Evolutionary conservation across 176 grass and related monocot species (phyloP).

Genomic region (Areca catechu): DNA sequence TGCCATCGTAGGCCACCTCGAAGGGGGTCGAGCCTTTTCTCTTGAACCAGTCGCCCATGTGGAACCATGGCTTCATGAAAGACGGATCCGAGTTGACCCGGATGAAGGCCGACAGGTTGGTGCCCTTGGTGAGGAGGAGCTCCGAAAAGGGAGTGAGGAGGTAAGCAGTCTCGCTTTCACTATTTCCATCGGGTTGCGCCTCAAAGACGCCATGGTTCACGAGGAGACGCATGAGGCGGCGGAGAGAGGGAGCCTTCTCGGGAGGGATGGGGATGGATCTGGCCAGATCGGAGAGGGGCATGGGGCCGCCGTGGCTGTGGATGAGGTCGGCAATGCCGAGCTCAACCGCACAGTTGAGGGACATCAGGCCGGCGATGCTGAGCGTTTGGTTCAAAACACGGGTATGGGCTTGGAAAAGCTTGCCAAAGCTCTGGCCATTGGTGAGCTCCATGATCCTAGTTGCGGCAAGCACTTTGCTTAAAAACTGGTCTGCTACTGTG

Average conservation of each 20-base stretch:
- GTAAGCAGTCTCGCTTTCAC: neutral
- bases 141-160: constrained; percentile 20
- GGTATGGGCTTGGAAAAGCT: neutral
- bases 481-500: too few species aligned
- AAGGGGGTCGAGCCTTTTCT: constrained; percentile 4
- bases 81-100: constrained; percentile 1
- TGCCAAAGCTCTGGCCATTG: too few species aligned
- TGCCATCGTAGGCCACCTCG: constrained; percentile 6
- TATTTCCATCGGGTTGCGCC: neutral
- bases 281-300: constrained; percentile 22
- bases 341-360: constrained; percentile 10
- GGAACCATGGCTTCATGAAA: neutral
- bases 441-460: too few species aligned
- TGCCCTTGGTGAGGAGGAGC: neutral
- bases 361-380: neutral
- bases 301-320: constrained; percentile 18
- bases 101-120: constrained; percentile 13
- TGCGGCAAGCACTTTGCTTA: too few species aligned
- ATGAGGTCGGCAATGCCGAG: constrained; percentile 7
- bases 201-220: constrained; percentile 19
- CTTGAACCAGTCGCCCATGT: constrained; percentile 23
- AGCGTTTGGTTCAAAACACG: neutral
- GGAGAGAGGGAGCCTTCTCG: constrained; percentile 7
- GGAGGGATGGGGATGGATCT: constrained; percentile 26
- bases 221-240: constrained; percentile 18